Evolutionary conservation across 2,329 filamentous ascomycete genomes (phyloP), one percentile per base, ranked within the genome.

Genomic region (Pseudofabraea citricarpa): DNA sequence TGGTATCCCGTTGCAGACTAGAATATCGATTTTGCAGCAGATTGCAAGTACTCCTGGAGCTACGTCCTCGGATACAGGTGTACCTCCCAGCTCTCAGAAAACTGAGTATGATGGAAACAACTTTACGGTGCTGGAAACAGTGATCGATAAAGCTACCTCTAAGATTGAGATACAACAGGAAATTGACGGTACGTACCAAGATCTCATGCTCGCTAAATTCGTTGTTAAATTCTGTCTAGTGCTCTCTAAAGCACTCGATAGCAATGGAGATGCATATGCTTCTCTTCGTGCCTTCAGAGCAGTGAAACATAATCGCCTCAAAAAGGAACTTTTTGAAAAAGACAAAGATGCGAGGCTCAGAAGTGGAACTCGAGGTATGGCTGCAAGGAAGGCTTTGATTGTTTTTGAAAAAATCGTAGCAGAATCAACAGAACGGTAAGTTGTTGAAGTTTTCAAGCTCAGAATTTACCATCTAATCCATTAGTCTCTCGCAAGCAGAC

Each of bases 321-420:
- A 78, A 51, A 74, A 76, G 54, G 73, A 78, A 6, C 67, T 90
- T 3, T 87, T 85, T 44, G 73, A 82, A 16, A 74, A 82, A 1
- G 81, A 87, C 56, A 87, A 90, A 52, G 81, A 88, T 57, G 87
- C 87, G 6, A 72, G 79, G 32, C 66, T 89, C 31, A 72, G 87
- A 40, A 91, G 87, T 56, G 88, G 89, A 24, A 77, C 85, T 2
- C 69, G 88, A 32, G 89, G 89, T 0, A 68, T 85, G 58, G 76
- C 84, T 47, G 87, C 87, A 0, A 73, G 87, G n/a, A 91, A 93
- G 55, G 77, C 81, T 1, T 64, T 93, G 15, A 78, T 81, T 39
- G 75, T 75, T 4, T 76, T 82, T 21, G 88, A 94, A 57, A 81
- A 81, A 50, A 74, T 75, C 13, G 71, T 87, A 2, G 73, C 77